Percentiles rank a stretch among this genome's conserved stretches.
Evolutionary conservation across 2,329 filamentous ascomycete species (phyloP).

Genomic region (Kalmusia sp.): DNA sequence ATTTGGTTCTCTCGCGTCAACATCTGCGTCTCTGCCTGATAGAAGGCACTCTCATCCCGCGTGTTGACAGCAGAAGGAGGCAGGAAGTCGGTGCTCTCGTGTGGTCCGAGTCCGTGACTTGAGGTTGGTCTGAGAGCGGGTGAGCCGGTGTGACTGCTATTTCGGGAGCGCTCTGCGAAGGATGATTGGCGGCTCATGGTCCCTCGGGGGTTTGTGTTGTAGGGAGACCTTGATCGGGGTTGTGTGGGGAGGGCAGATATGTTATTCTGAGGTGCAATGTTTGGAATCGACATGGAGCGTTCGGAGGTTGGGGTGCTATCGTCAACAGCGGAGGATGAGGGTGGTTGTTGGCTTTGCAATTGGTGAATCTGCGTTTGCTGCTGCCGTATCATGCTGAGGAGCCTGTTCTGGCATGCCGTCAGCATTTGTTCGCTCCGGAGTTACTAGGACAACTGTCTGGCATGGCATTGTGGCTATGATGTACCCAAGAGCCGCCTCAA

Average conservation of each 20-base stretch:
- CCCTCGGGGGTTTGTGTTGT: constrained; percentile 52
- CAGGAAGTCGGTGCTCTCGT: constrained; percentile 66
- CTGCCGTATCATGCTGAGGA: constrained; percentile 77
- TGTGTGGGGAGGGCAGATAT: constrained; percentile 18
- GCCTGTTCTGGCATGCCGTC: constrained; percentile 65
- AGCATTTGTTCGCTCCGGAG: neutral
- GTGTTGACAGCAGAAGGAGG: constrained; percentile 53
- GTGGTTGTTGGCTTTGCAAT: constrained; percentile 53
- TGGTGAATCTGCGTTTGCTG: constrained; percentile 75
- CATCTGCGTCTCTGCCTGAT: constrained; percentile 82
- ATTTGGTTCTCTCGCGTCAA: constrained; percentile 82
- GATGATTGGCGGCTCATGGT: constrained; percentile 55
- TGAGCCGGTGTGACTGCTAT: constrained; percentile 50
- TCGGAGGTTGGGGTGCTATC: constrained; percentile 59
- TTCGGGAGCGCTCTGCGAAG: constrained; percentile 43
- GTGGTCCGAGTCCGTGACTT: constrained; percentile 37
- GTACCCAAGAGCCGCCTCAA: neutral
- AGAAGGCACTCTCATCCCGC: constrained; percentile 78
- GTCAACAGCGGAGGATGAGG: constrained; percentile 56
- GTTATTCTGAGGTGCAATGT: too few relatives aligned
- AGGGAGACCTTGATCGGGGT: constrained; percentile 43
- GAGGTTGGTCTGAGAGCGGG: constrained; percentile 61
- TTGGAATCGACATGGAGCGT: constrained; percentile 53
- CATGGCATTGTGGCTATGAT: too few relatives aligned
- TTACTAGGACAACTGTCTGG: neutral